phyloP scores from a whole-genome alignment of 1,139 yeast genomes.

The Zygosaccharomyces pseudobailii region DNA sequence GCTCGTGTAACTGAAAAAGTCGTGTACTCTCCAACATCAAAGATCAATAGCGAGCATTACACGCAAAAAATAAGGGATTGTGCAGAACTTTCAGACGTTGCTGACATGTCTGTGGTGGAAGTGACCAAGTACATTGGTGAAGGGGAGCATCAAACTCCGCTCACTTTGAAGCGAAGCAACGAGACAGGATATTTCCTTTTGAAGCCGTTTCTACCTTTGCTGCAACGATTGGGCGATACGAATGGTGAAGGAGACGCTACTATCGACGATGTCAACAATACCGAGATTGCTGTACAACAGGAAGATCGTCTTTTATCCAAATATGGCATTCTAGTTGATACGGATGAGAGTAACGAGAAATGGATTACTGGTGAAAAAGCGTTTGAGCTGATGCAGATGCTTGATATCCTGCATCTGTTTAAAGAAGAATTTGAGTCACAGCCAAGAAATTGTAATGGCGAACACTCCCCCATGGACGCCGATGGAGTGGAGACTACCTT shows the following conservation, averaged over 20 bases:
- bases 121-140: constrained; percentile 12
- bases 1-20: constrained; percentile 1
- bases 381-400: constrained; percentile 17
- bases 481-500: background rate
- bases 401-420: constrained; percentile 17
- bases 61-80: background rate
- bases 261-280: constrained; percentile 6
- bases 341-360: constrained; percentile 24
- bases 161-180: constrained; percentile 17
- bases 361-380: constrained; percentile 30
- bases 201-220: constrained; percentile 23
- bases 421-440: constrained; percentile 15
- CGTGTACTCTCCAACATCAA: constrained; percentile 3
- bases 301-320: constrained; percentile 21
- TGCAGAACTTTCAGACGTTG: background rate
- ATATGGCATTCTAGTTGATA: constrained; percentile 28
- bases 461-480: background rate
- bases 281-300: constrained; percentile 12
- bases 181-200: constrained; percentile 24
- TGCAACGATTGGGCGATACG: constrained; percentile 14
- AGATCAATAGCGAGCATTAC: background rate
- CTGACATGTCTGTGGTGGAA: constrained; percentile 13
- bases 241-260: constrained; percentile 8
- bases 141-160: constrained; percentile 9
- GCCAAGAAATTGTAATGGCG: background rate